These are phyloP conservation scores for Viola odorata DNA, from an alignment of 345 rosid genomes.

Conservation along the genomic window DNA sequence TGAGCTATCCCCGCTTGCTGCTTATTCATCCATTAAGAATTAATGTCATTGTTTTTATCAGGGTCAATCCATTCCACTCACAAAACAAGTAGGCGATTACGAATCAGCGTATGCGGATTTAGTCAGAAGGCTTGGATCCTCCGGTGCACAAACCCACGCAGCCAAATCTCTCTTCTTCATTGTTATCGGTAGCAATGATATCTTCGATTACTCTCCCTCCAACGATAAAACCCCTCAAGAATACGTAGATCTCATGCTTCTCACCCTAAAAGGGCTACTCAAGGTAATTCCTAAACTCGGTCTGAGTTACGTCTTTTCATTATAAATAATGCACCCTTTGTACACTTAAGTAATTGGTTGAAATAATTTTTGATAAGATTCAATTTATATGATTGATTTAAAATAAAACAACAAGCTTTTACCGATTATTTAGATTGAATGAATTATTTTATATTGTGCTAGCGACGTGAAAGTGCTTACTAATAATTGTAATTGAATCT, in stretches of 20 bases:
- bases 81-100: constrained; percentile 50
- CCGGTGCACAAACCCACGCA: constrained; percentile 28
- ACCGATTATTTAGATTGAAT: too few relatives aligned
- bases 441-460: neutral
- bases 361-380: neutral
- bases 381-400: neutral
- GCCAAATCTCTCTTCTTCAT: constrained; percentile 47
- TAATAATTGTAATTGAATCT: neutral
- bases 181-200: constrained; percentile 62
- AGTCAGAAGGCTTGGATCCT: constrained; percentile 24
- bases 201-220: constrained; percentile 44
- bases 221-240: constrained; percentile 33
- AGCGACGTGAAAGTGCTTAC: neutral
- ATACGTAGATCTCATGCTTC: constrained; percentile 39
- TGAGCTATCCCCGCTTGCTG: constrained; percentile 76
- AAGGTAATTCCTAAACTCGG: constrained; percentile 49
- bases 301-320: neutral
- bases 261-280: constrained; percentile 41
- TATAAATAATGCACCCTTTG: too few relatives aligned
- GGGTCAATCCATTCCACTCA: constrained; percentile 44
- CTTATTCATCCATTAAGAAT: neutral
- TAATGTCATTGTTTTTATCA: neutral
- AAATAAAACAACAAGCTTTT: too few relatives aligned
- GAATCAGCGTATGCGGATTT: constrained; percentile 21
- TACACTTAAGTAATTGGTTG: too few relatives aligned